phyloP scores from a whole-genome alignment of 345 rosid genomes.

The Syzygium oleosum region DNA sequence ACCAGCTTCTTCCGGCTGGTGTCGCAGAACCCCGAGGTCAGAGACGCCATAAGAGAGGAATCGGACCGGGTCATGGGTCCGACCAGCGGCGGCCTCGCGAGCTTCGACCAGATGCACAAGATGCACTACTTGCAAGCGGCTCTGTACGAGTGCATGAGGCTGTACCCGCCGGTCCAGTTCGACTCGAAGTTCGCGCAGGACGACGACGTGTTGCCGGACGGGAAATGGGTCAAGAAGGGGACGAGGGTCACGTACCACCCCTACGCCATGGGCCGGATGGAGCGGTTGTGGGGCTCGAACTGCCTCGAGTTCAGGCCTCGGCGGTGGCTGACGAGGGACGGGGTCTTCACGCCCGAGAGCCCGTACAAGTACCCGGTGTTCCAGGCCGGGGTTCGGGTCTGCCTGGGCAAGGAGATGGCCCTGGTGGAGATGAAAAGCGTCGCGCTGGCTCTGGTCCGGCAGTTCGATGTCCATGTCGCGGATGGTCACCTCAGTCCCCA shows the following conservation, averaged over 20 bases:
- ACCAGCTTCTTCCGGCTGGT: slow-evolving; percentile 60
- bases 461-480: slow-evolving; percentile 20
- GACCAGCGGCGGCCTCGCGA: slow-evolving; percentile 10
- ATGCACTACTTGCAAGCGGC: slow-evolving; percentile 63
- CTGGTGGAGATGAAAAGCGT: slow-evolving; percentile 44
- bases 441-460: slow-evolving; percentile 26
- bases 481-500: slow-evolving; percentile 12
- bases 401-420: slow-evolving; percentile 59
- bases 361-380: slow-evolving; percentile 49
- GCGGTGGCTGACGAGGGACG: slow-evolving; percentile 33
- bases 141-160: slow-evolving; percentile 50
- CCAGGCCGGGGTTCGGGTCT: slow-evolving; percentile 51
- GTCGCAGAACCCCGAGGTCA: slow-evolving; percentile 34
- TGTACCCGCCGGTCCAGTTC: slow-evolving; percentile 71
- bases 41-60: slow-evolving; percentile 41
- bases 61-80: slow-evolving; percentile 27
- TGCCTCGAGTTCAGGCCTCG: slow-evolving; percentile 32
- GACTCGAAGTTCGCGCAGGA: slow-evolving; percentile 58
- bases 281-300: slow-evolving; percentile 41
- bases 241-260: slow-evolving; percentile 52
- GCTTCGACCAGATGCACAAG: slow-evolving; percentile 23
- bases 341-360: slow-evolving; percentile 17
- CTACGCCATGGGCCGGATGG: slow-evolving; percentile 65
- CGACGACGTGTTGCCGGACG: slow-evolving; percentile 60
- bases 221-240: slow-evolving; percentile 31